Percentiles rank a stretch among this genome's conserved stretches.
phyloP scores from a whole-genome alignment of 1,284 basidiomycete genomes.

The Cryptococcus wingfieldii region DNA sequence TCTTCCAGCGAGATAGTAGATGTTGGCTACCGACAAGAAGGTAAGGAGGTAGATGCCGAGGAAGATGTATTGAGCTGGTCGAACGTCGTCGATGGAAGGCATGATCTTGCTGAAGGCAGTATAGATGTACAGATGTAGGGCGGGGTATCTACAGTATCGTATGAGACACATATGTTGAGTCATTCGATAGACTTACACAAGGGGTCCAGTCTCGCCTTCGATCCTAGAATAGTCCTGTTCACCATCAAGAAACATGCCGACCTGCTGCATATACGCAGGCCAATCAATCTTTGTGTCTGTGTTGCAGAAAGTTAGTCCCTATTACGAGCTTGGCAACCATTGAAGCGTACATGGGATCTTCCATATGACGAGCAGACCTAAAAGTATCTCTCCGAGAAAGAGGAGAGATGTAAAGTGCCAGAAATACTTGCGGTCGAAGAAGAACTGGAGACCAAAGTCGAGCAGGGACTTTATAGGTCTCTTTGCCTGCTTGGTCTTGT shows the following conservation, averaged over 20 bases:
- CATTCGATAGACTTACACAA: conserved; percentile 64
- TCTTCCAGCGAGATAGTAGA: conserved; percentile 60
- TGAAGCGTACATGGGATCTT: conserved; percentile 69
- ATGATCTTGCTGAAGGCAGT: conserved; percentile 61
- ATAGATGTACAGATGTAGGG: conserved; percentile 85
- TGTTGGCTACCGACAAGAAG: conserved; percentile 60
- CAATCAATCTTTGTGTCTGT: conserved; percentile 98
- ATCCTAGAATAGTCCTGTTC: conserved; percentile 82
- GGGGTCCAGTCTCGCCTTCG: conserved; percentile 83
- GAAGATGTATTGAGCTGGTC: conserved; percentile 73
- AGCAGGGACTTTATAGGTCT: neutral
- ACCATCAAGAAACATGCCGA: conserved; percentile 71
- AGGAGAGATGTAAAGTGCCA: conserved; percentile 61
- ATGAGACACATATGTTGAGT: neutral
- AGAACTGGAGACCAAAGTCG: conserved; percentile 35
- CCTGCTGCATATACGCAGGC: conserved; percentile 59
- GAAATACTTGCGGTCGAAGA: conserved; percentile 63
- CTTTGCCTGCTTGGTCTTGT: no score
- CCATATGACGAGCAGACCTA: conserved; percentile 71
- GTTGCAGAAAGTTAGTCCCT: neutral
- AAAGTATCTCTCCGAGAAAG: conserved; percentile 64
- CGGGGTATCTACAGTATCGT: conserved; percentile 74
- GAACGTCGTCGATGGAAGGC: conserved; percentile 52
- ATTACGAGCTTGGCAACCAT: neutral
- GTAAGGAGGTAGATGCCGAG: conserved; percentile 65